A percentile compares a stretch with the other conserved stretches of the same genome.
Conservation (phyloP, 2,329 filamentous ascomycete genomes). For the Cryphonectria naterciae region DNA sequence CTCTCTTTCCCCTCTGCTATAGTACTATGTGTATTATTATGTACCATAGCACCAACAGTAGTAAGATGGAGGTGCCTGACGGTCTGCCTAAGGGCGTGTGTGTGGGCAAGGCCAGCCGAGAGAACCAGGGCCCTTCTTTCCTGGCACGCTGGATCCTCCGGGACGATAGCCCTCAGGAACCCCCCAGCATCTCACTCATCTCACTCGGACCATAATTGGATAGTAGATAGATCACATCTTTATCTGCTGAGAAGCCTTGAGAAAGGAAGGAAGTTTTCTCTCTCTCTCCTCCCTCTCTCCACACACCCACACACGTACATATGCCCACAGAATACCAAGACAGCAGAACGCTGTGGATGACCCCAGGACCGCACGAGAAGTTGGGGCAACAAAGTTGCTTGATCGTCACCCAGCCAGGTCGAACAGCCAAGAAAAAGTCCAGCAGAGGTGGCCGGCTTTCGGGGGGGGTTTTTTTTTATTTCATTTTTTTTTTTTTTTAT, state of each 20-base stretch:
- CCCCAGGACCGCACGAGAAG: not conserved
- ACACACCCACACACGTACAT: not conserved
- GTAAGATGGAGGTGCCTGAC: not conserved
- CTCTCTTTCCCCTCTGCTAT: not conserved
- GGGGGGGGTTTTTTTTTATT: not conserved
- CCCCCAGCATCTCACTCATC: not conserved
- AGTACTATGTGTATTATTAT: not conserved
- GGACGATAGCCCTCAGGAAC: not conserved
- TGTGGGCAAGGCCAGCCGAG: not conserved
- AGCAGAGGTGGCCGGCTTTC: not conserved
- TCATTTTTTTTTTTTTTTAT: too few species aligned
- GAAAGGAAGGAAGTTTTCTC: not conserved
- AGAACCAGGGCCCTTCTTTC: not conserved
- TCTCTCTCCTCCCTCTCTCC: too few species aligned
- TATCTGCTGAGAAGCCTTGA: too few species aligned
- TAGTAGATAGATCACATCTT: not conserved
- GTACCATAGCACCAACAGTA: not conserved
- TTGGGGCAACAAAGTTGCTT: constrained; percentile 1
- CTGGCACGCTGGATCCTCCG: not conserved
- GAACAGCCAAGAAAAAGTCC: not conserved
- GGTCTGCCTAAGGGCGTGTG: not conserved
- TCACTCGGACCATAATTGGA: not conserved
- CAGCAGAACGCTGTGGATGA: not conserved
- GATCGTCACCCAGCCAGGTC: not conserved
- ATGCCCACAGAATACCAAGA: not conserved